A percentile compares a stretch with the other conserved stretches of the same genome.
Evolutionary conservation across 1,284 basidiomycete genomes (phyloP).

Genomic region (Xanthoconium separans): DNA sequence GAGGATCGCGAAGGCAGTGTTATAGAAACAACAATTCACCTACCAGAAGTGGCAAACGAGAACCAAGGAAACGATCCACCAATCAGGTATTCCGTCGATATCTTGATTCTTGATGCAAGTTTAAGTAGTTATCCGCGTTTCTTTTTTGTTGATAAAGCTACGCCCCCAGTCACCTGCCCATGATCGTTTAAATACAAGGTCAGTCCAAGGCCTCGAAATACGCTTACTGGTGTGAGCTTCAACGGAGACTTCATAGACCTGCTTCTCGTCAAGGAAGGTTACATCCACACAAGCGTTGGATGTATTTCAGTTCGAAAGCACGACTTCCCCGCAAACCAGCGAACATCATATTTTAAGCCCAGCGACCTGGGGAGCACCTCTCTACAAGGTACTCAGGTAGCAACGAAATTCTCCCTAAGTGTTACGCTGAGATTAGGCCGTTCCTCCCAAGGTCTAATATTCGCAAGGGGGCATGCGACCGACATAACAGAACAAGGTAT

Average conservation of each 20-base stretch:
- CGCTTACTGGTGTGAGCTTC: too few species aligned
- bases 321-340: not conserved
- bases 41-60: not conserved
- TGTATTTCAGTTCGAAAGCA: too few species aligned
- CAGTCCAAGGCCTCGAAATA: too few species aligned
- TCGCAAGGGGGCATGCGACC: not conserved
- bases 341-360: not conserved
- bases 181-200: not conserved
- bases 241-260: too few species aligned
- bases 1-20: not conserved
- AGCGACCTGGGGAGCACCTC: too few species aligned
- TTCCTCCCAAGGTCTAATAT: not conserved
- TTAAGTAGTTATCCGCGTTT: too few species aligned
- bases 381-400: too few species aligned
- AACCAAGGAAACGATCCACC: not conserved
- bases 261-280: too few species aligned
- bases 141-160: not conserved
- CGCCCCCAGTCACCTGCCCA: not conserved
- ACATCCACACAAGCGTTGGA: not conserved
- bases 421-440: not conserved
- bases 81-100: not conserved
- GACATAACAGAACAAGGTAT: not conserved
- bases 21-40: not conserved
- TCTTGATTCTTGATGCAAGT: too few species aligned
- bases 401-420: too few species aligned